Conservation (phyloP, 2,329 filamentous ascomycete species). For the Phialophora tarda region DNA sequence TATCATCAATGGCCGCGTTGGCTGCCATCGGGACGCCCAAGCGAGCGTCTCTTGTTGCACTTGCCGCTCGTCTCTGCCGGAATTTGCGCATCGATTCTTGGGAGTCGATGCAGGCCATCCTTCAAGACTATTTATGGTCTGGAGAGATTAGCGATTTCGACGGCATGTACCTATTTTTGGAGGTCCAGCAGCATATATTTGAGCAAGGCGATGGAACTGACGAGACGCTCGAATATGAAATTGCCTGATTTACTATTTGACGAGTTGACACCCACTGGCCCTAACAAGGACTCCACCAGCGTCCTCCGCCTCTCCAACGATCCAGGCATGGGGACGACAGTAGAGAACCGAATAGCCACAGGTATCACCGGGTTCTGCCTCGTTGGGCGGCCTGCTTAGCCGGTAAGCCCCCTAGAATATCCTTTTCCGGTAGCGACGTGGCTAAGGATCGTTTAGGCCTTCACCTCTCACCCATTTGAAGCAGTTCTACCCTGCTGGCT, state of each 20-base stretch:
- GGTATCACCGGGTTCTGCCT: background rate
- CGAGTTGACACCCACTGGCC: background rate
- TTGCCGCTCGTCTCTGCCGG: background rate
- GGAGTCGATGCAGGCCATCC: background rate
- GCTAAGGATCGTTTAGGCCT: background rate
- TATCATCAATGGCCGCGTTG: background rate
- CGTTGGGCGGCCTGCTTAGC: background rate
- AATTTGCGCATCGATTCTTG: background rate
- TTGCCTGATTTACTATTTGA: background rate
- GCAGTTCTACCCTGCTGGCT: background rate
- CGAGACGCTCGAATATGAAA: background rate
- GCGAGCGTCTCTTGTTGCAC: background rate
- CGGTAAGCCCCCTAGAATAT: background rate
- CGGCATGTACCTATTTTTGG: slow-evolving; percentile 6
- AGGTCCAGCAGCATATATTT: background rate
- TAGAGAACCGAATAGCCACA: background rate
- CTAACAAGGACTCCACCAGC: background rate
- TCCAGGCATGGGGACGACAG: background rate
- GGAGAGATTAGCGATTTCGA: slow-evolving; percentile 7
- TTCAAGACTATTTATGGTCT: background rate
- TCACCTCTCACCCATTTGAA: background rate
- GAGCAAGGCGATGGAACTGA: background rate
- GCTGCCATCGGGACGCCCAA: slow-evolving; percentile 1
- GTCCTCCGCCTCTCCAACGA: background rate
- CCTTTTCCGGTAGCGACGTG: background rate